A percentile compares a stretch with the other conserved stretches of the same genome.
phyloP scores from a whole-genome alignment of 306 rosid species.

The Cucurbita argyrosperma region DNA sequence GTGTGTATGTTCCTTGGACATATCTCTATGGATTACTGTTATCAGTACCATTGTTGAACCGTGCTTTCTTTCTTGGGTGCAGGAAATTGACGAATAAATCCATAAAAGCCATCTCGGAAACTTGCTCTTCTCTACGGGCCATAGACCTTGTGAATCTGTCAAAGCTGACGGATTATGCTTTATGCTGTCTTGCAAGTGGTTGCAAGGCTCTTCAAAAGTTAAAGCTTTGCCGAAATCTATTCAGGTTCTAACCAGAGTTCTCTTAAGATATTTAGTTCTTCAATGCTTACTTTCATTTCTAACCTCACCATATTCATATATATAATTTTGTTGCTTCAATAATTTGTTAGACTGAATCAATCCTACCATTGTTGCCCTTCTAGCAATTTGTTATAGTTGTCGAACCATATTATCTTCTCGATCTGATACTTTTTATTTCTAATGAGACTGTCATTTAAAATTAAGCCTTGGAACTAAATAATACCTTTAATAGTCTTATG shows the following conservation, averaged over 20 bases:
- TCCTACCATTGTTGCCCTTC: not conserved
- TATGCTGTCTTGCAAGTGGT: slow-evolving; percentile 52
- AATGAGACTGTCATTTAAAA: not conserved
- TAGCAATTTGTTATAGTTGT: not conserved
- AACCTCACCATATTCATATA: not conserved
- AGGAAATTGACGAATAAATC: slow-evolving; percentile 72
- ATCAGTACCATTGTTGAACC: slow-evolving; percentile 4
- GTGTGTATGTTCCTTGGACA: slow-evolving; percentile 40
- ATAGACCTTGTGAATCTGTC: slow-evolving; percentile 43
- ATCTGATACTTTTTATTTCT: not conserved
- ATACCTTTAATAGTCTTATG: not conserved
- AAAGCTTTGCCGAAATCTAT: slow-evolving; percentile 39
- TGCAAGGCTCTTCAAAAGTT: slow-evolving; percentile 40
- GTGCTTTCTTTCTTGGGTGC: slow-evolving; percentile 19
- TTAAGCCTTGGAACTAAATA: not conserved
- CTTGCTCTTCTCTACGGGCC: slow-evolving; percentile 32
- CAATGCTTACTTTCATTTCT: not conserved
- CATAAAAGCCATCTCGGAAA: slow-evolving; percentile 42
- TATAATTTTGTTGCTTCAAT: not conserved
- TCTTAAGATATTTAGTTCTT: not conserved
- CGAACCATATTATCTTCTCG: not conserved
- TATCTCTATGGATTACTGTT: slow-evolving; percentile 4
- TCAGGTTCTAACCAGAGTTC: slow-evolving; percentile 39
- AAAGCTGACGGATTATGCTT: slow-evolving; percentile 46
- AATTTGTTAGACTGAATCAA: not conserved